Conservation (phyloP, 2,329 filamentous ascomycete species). For the Penicillium fuscoglaucum region DNA sequence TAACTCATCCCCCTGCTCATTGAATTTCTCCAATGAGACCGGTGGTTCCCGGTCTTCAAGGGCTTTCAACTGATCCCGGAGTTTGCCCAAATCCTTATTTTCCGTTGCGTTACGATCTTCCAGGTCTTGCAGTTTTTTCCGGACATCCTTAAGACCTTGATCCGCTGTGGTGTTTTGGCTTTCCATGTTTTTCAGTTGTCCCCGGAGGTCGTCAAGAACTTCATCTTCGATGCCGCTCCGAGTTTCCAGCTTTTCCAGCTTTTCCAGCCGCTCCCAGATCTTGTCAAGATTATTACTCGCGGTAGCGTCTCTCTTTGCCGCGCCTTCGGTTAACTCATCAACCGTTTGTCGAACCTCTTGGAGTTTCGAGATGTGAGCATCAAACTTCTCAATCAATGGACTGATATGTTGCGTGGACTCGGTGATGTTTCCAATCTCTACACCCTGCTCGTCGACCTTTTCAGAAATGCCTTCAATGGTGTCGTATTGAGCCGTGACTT, state of each 20-base stretch:
- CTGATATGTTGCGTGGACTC: conserved; percentile 5
- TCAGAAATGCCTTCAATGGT: neutral
- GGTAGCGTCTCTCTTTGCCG: neutral
- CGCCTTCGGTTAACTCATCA: neutral
- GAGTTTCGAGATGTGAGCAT: neutral
- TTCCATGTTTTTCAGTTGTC: neutral
- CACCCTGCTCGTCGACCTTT: neutral
- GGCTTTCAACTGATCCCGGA: neutral
- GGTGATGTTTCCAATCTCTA: conserved; percentile 11
- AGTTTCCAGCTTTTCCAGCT: neutral
- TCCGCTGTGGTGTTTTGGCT: no score
- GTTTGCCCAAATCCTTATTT: no score
- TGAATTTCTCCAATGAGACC: neutral
- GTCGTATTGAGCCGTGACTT: neutral
- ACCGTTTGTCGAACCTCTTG: neutral
- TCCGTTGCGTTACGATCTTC: no score
- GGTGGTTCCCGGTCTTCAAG: neutral
- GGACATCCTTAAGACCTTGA: neutral
- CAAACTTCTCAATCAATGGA: neutral
- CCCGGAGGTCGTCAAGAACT: neutral
- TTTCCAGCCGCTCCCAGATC: neutral
- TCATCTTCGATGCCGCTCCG: neutral
- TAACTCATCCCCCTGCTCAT: neutral
- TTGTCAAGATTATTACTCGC: neutral
- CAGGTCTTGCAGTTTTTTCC: neutral